Base-by-base conservation (phyloP, 1,284 basidiomycete species). In the Ceratobasidium sp. region DNA sequence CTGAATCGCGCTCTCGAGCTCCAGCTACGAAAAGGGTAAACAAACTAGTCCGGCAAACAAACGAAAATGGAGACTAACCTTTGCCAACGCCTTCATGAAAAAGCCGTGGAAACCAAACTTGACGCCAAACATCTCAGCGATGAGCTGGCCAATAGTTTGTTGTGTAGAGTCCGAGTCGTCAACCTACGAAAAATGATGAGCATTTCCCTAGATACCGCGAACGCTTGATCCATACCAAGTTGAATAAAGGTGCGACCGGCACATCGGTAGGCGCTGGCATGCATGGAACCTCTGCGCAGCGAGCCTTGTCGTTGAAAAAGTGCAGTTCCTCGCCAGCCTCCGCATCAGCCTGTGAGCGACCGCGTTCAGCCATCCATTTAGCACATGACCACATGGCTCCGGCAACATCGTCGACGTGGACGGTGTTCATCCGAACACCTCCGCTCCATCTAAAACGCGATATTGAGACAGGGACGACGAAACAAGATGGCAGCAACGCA, bases 51-150 rank as follows among this genome's bases (percentile, higher is more conserved):
- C 12, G 21, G n/a, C 6, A 14, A 28, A 48, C 28, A 41, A 3
- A 72, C 1, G 26, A n/a, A 34, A 39, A 41, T 59, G 48, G 43
- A 69, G 39, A 14, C 52, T 30, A 53, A 89, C 92, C 84, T 89
- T 91, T 53, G 89, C 86, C 61, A 90, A 79, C 12, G 89, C 86
- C 73, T 87, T 91, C 72, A 90, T 87, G 16, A 94, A 81, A 73
- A 90, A 82, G 73, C 88, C 91, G 80, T 94, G 88, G 79, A 95
- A 96, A 76, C 94, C 93, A 74, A 92, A 93, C 10, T 90, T 91
- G 62, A 95, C 92, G 45, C 88, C 90, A 80, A 95, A 96, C 76
- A 89, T 87, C 21, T 88, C 85, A 1, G 92, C 89, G 26, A 93
- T 86, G 10, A 85, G 87, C 72, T 87, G 85, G 1, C 90, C 92